Percentiles rank a stretch among this genome's conserved stretches.
Evolutionary conservation across 345 rosid genomes (phyloP).

Genomic region (Eutrema japonicum): DNA sequence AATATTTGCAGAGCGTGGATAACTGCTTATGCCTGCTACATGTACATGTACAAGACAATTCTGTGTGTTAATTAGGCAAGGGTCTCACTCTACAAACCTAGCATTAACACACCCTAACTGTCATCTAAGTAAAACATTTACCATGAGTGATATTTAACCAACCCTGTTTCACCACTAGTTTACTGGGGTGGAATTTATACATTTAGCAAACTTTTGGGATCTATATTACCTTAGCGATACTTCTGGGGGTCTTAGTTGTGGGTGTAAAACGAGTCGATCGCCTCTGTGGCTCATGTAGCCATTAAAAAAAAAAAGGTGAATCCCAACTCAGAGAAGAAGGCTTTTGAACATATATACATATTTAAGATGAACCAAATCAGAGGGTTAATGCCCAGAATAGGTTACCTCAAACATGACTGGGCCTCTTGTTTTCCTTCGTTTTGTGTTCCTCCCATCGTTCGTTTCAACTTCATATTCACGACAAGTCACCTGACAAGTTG

Average conservation of each 20-base stretch:
- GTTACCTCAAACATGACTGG: constrained; percentile 80
- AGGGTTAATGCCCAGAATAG: constrained; percentile 8
- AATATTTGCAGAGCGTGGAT: constrained; percentile 62
- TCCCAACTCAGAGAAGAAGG: constrained; percentile 14
- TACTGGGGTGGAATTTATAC: no score
- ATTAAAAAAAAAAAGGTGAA: constrained; percentile 11
- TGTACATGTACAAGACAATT: constrained; percentile 41
- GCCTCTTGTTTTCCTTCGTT: constrained; percentile 69
- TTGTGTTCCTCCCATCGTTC: constrained; percentile 63
- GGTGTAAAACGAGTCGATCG: constrained; percentile 58
- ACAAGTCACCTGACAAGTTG: constrained; percentile 61
- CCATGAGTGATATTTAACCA: no score
- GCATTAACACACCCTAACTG: background rate
- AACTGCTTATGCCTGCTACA: constrained; percentile 51
- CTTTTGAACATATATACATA: background rate
- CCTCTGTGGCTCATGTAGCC: constrained; percentile 66
- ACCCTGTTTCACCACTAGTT: no score
- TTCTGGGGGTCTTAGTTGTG: constrained; percentile 54
- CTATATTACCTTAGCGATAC: constrained; percentile 55
- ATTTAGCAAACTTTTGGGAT: background rate
- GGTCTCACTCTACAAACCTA: background rate
- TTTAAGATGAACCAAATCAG: background rate
- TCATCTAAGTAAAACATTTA: background rate
- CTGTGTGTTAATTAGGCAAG: background rate
- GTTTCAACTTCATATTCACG: constrained; percentile 80